Evolutionary conservation across 2,329 filamentous ascomycete genomes (phyloP).

Genomic region (Paracorniculantispora psalliotae): DNA sequence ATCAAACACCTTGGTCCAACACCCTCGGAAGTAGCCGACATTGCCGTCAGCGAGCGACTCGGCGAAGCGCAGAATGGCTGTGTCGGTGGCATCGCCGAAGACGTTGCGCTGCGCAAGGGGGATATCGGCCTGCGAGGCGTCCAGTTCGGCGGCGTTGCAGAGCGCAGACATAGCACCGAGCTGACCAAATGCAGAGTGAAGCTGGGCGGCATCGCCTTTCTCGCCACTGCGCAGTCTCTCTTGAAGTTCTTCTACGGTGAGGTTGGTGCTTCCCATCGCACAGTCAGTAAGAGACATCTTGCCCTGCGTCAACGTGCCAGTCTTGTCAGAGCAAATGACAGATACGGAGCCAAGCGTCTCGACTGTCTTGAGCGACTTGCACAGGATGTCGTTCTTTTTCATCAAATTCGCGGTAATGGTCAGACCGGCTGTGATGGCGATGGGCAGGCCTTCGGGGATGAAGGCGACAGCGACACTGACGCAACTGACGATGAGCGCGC

Average conservation of each 20-base stretch:
- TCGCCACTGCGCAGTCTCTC: slow-evolving; percentile 25
- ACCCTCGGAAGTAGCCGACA: slow-evolving; percentile 53
- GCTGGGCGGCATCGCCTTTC: background rate
- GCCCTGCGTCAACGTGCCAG: slow-evolving; percentile 65
- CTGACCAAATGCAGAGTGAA: slow-evolving; percentile 42
- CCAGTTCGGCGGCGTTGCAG: slow-evolving; percentile 73
- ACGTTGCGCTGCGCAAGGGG: slow-evolving; percentile 59
- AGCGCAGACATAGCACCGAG: slow-evolving; percentile 58
- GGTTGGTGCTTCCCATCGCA: slow-evolving; percentile 47
- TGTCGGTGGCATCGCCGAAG: slow-evolving; percentile 72
- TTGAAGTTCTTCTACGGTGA: slow-evolving; percentile 48
- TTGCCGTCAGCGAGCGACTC: slow-evolving; percentile 52
- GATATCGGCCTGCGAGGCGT: slow-evolving; percentile 55
- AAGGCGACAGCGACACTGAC: slow-evolving; percentile 71
- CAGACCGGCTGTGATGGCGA: slow-evolving; percentile 64
- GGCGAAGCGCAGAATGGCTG: slow-evolving; percentile 67
- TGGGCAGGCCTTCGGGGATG: slow-evolving; percentile 69
- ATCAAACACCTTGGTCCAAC: slow-evolving; percentile 63
- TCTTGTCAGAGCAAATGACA: slow-evolving; percentile 73
- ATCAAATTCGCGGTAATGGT: slow-evolving; percentile 75
- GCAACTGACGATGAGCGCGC: slow-evolving; percentile 66
- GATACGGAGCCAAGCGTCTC: slow-evolving; percentile 70
- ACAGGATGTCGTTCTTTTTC: slow-evolving; percentile 70
- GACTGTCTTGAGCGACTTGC: slow-evolving; percentile 75
- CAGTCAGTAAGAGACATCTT: slow-evolving; percentile 70